These are phyloP conservation scores for Haplosporangium gracile DNA, from an alignment of 192 early-diverging fungal species.

Conservation along the genomic window DNA sequence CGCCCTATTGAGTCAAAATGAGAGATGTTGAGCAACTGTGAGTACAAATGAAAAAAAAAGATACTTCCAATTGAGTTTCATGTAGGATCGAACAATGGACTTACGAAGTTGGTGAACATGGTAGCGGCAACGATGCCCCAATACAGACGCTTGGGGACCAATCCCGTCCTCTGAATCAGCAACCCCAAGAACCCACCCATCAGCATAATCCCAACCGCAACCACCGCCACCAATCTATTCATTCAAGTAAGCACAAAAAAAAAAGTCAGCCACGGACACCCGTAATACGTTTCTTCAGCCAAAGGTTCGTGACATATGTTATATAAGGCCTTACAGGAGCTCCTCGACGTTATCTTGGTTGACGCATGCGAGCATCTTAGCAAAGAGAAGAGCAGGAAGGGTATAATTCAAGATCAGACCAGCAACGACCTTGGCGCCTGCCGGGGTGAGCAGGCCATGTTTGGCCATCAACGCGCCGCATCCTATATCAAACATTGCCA, in stretches of 20 bases:
- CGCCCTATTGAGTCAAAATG: slow-evolving; percentile 22
- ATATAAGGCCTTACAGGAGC: slow-evolving; percentile 22
- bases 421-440: slow-evolving; percentile 44
- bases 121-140: slow-evolving; percentile 46
- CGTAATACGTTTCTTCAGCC: background rate
- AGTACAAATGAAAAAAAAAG: background rate
- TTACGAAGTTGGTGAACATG: slow-evolving; percentile 56
- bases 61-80: background rate
- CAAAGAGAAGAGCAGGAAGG: slow-evolving; percentile 47
- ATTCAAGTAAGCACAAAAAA: background rate
- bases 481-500: slow-evolving; percentile 9
- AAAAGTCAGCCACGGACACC: background rate
- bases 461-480: slow-evolving; percentile 52
- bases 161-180: slow-evolving; percentile 28
- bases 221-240: slow-evolving; percentile 22
- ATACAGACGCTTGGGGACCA: slow-evolving; percentile 40
- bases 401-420: slow-evolving; percentile 49
- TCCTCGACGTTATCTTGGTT: slow-evolving; percentile 23
- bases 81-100: background rate
- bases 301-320: too few species aligned
- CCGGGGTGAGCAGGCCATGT: slow-evolving; percentile 47
- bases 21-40: background rate
- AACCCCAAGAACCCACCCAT: slow-evolving; percentile 31
- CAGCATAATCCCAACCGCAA: slow-evolving; percentile 18
- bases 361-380: slow-evolving; percentile 48